Percentiles rank a stretch among this genome's conserved stretches.
These are phyloP conservation scores for Fagus crenata DNA, from an alignment of 306 rosid species.

Conservation along the genomic window DNA sequence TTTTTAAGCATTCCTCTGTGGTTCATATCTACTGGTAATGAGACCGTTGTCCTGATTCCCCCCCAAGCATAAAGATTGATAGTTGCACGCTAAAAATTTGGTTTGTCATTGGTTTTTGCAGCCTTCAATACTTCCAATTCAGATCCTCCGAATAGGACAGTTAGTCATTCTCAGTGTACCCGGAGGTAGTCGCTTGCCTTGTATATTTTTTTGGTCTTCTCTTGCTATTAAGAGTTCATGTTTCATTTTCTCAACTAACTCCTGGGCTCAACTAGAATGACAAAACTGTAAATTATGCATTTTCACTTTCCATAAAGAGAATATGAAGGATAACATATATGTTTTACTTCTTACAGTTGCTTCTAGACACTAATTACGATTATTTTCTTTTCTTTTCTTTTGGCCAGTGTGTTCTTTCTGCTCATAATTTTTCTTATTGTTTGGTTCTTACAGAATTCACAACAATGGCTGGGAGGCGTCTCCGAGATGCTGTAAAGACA, in stretches of 20 bases:
- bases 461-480: conserved; percentile 98
- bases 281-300: too few species aligned
- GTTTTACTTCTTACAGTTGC: too few species aligned
- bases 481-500: conserved; percentile 77
- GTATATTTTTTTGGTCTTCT: conserved; percentile 1
- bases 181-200: conserved; percentile 65
- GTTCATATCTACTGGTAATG: background rate
- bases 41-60: background rate
- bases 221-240: background rate
- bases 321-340: too few species aligned
- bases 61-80: conserved; percentile 1
- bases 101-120: conserved; percentile 38
- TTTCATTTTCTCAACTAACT: conserved; percentile 17
- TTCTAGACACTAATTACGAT: too few species aligned
- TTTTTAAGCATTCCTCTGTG: background rate
- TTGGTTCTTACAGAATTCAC: too few species aligned
- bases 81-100: conserved; percentile 8
- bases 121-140: conserved; percentile 97
- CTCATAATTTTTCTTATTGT: too few species aligned
- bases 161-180: conserved; percentile 77
- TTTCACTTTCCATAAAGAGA: too few species aligned
- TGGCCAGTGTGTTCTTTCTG: too few species aligned
- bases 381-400: too few species aligned
- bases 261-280: too few species aligned
- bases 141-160: conserved; percentile 80